A percentile compares a stretch with the other conserved stretches of the same genome.
phyloP scores from a whole-genome alignment of 2,329 filamentous ascomycete genomes.

The Hypoxylon sp. region DNA sequence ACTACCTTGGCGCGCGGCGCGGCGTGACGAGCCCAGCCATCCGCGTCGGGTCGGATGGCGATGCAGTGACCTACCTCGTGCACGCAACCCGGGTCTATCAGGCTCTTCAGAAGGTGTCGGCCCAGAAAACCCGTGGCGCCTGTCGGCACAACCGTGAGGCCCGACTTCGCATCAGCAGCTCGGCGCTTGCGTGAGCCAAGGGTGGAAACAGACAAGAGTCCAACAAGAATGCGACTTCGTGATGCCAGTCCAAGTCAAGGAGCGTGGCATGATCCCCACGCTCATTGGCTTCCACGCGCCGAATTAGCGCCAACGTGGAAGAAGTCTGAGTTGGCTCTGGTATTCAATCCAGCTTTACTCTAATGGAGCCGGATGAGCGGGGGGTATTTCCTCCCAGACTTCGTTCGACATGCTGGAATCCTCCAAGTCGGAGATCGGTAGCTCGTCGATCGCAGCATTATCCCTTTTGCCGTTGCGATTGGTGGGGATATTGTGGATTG shows the following conservation, averaged over 20 bases:
- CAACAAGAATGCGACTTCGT: background rate
- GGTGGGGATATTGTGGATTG: constrained; percentile 47
- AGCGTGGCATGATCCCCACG: background rate
- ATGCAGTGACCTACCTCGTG: constrained; percentile 4
- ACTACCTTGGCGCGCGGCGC: background rate
- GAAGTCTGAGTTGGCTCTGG: constrained; percentile 52
- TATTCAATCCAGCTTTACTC: constrained; percentile 5
- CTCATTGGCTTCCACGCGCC: background rate
- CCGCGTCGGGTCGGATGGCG: background rate
- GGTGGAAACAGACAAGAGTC: background rate
- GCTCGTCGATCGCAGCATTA: background rate
- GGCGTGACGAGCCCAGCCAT: background rate
- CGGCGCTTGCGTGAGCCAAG: background rate
- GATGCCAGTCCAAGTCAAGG: background rate
- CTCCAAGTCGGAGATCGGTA: background rate
- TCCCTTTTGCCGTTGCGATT: background rate
- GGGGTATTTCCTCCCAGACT: constrained; percentile 39
- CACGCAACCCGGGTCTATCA: constrained; percentile 1
- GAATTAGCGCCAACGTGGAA: constrained; percentile 57
- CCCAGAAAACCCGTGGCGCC: constrained; percentile 30
- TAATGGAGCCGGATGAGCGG: background rate
- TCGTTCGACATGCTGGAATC: background rate
- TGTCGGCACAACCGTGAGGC: constrained; percentile 13
- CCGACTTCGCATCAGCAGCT: background rate
- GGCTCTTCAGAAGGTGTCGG: constrained; percentile 4